Evolutionary conservation across 2,329 filamentous ascomycete species (phyloP).

Genomic region (Fusarium subglutinans): DNA sequence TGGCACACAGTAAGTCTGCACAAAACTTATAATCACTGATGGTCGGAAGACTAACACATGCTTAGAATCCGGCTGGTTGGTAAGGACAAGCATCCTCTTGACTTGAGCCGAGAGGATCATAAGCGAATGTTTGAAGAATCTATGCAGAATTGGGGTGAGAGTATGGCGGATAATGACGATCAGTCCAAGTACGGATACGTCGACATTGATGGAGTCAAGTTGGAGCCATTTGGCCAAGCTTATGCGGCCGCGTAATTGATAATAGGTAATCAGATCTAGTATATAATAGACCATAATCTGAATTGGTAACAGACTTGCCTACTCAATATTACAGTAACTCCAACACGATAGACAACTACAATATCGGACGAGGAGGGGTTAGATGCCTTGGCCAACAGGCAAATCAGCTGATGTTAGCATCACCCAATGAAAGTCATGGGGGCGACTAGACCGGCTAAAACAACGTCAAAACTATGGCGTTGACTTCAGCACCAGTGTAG

Average conservation of each 20-base stretch:
- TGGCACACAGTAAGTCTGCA: conserved; percentile 44
- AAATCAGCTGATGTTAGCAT: background rate
- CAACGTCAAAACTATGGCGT: background rate
- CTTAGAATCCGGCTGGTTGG: conserved; percentile 46
- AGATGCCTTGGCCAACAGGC: background rate
- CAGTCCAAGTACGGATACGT: conserved; percentile 45
- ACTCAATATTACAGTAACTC: too few relatives aligned
- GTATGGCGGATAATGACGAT: conserved; percentile 46
- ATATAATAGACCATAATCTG: background rate
- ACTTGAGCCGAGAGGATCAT: conserved; percentile 56
- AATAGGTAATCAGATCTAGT: background rate
- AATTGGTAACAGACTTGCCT: background rate
- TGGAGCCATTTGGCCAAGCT: conserved; percentile 47
- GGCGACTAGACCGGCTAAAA: background rate
- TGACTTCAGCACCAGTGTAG: too few relatives aligned
- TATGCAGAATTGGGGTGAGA: conserved; percentile 43
- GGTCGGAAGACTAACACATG: background rate
- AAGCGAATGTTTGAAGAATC: conserved; percentile 43
- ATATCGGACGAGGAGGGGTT: background rate
- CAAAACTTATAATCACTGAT: fast-evolving
- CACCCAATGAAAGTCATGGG: too few relatives aligned
- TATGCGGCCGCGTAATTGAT: conserved; percentile 17
- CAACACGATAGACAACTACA: too few relatives aligned
- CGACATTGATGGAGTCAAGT: conserved; percentile 44
- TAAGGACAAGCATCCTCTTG: conserved; percentile 64